Conservation (phyloP, 208 protist species). For the Crithidia expoeki region DNA sequence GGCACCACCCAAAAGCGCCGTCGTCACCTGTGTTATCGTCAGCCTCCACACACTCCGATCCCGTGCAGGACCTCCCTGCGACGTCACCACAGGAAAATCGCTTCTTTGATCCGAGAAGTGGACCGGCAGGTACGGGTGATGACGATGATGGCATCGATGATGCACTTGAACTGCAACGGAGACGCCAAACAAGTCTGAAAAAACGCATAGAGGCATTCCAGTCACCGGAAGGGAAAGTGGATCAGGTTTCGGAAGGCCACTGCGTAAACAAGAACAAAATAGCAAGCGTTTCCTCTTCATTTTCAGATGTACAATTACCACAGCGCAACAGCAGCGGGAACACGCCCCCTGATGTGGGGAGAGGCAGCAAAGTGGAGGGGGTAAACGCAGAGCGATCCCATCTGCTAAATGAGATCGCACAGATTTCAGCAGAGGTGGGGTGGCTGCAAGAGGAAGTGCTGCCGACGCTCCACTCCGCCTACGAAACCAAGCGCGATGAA, state of each 20-base stretch:
- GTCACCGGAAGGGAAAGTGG: background rate
- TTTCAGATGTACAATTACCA: background rate
- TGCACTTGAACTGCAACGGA: constrained; percentile 4
- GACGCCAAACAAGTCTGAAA: constrained; percentile 14
- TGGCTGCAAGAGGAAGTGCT: constrained; percentile 18
- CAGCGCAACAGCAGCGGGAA: too few relatives aligned
- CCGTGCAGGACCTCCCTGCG: background rate
- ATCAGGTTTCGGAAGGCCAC: background rate
- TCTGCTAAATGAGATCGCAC: constrained; percentile 12
- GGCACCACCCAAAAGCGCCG: background rate
- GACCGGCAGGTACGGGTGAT: background rate
- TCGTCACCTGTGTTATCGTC: background rate
- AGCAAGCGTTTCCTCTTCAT: background rate
- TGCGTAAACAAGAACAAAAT: background rate
- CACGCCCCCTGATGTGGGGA: background rate
- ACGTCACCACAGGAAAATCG: background rate
- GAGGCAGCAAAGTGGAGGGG: background rate
- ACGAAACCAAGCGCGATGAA: too few relatives aligned
- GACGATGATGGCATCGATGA: background rate
- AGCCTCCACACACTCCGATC: background rate
- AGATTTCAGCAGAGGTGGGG: constrained; percentile 22
- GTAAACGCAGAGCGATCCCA: background rate
- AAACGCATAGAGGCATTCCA: constrained; percentile 1
- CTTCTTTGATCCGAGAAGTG: background rate
- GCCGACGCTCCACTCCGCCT: constrained; percentile 4